Base-by-base conservation (phyloP, 2,329 filamentous ascomycete species). In the Lasiodiplodia sp. region DNA sequence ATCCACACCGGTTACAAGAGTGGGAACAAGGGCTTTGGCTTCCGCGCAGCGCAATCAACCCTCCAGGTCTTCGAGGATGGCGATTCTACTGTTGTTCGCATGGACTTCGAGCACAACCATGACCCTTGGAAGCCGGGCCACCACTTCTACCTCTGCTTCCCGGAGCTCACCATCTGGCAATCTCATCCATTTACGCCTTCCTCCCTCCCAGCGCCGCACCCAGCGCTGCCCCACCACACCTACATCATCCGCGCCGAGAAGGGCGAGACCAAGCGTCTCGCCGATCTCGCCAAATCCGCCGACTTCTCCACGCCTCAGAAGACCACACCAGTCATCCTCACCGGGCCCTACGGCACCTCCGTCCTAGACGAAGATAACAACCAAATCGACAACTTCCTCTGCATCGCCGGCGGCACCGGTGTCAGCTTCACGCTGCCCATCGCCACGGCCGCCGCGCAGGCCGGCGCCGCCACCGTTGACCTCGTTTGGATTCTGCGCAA, bases 111-210 rank as follows among this genome's bases (percentile, higher is more conserved):
- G 1, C 88, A 91, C 71, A 78, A 83, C 2, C 88, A 91, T 64
- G 83, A 85, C 34, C 76, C 85, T 0, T 93, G 90, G 90, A 80
- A 82, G 14, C 81, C 91, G 14, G 90, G 91, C 11, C 88, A 92
- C 77, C 91, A 93, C 74, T 92, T 91, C 76, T 92, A 88, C 73
- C 81, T 92, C 18, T 90, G 86, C 76, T 92, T 93, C 73, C 82
- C 88, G 0, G 85, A 89, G 70, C 81, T 87, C 38, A 89, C 85
- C 72, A 85, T 92, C 72, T 92, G 89, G 89, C 90, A 93, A 77
- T 88, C 88, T 0, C 91, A 93, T 73, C 91, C 91, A 0, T 91
- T 92, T 74, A 92, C 89, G 0, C 87, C 89, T 0, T 80, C 89
- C 10, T 88, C 85, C 66, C 76, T 86, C 0, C 88, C 66, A 78